Evolutionary conservation across 2,329 filamentous ascomycete species (phyloP).

Genomic region (Phialocephala subalpina): DNA sequence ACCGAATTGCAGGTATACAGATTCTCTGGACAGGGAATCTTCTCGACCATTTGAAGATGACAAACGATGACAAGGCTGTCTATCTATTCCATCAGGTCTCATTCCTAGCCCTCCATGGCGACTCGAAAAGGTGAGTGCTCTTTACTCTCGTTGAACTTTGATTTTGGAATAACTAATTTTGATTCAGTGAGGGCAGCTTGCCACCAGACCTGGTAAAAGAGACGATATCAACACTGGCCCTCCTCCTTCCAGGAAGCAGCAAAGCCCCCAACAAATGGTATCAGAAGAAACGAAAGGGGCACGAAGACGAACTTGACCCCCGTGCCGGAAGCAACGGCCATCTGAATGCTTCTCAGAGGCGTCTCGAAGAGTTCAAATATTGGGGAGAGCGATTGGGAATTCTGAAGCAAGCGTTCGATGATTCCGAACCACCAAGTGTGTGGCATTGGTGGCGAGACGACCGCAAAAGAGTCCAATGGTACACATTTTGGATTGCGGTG

Average conservation of each 20-base stretch:
- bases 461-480: slow-evolving; percentile 36
- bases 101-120: slow-evolving; percentile 39
- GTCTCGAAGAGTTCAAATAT: background rate
- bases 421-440: slow-evolving; percentile 46
- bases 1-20: slow-evolving; percentile 12
- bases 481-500: slow-evolving; percentile 12
- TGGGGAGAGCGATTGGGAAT: slow-evolving; percentile 54
- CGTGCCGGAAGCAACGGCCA: background rate
- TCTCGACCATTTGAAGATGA: slow-evolving; percentile 49
- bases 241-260: background rate
- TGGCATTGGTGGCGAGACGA: slow-evolving; percentile 53
- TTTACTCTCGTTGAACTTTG: too few species aligned
- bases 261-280: background rate
- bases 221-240: background rate
- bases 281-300: background rate
- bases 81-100: slow-evolving; percentile 51
- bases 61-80: slow-evolving; percentile 48
- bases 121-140: slow-evolving; percentile 18
- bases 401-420: slow-evolving; percentile 52
- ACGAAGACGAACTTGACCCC: background rate
- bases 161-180: too few species aligned
- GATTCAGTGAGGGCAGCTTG: too few species aligned
- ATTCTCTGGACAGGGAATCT: slow-evolving; percentile 47
- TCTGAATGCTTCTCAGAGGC: background rate
- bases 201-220: background rate